These are phyloP conservation scores for Termitomyces sp. DNA, from an alignment of 768 basidiomycete genomes.

Conservation along the genomic window DNA sequence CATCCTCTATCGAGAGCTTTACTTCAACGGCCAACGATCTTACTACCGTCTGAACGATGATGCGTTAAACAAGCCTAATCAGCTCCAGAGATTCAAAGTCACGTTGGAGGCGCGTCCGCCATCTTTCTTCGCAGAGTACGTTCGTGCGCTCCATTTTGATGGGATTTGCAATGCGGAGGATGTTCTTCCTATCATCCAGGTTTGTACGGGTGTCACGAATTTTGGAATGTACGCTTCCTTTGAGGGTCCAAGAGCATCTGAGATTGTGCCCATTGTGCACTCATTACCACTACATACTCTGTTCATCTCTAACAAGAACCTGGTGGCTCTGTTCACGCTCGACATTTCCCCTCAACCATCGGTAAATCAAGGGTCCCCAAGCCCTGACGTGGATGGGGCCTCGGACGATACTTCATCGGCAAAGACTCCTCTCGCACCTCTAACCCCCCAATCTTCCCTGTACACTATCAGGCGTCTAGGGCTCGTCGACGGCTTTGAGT, in stretches of 20 bases:
- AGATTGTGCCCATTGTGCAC: background rate
- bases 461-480: constrained; percentile 5
- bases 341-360: background rate
- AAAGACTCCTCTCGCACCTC: background rate
- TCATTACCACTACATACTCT: constrained; percentile 8
- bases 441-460: constrained; percentile 2
- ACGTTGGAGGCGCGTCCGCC: constrained; percentile 9
- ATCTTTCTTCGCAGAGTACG: constrained; percentile 12
- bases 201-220: constrained; percentile 12
- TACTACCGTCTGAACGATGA: background rate
- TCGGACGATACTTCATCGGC: background rate
- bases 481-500: constrained; percentile 5
- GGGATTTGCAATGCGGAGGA: background rate
- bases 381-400: too few relatives aligned
- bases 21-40: constrained; percentile 9
- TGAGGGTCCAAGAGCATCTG: constrained; percentile 3
- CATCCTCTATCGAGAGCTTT: constrained; percentile 16
- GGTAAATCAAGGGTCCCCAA: background rate
- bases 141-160: constrained; percentile 7
- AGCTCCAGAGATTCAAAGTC: constrained; percentile 5
- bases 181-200: constrained; percentile 6
- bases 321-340: background rate
- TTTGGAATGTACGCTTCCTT: constrained; percentile 12
- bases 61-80: background rate
- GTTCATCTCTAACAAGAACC: constrained; percentile 7